Evolutionary conservation across 1,284 basidiomycete species (phyloP).

Genomic region (Abortiporus biennis): DNA sequence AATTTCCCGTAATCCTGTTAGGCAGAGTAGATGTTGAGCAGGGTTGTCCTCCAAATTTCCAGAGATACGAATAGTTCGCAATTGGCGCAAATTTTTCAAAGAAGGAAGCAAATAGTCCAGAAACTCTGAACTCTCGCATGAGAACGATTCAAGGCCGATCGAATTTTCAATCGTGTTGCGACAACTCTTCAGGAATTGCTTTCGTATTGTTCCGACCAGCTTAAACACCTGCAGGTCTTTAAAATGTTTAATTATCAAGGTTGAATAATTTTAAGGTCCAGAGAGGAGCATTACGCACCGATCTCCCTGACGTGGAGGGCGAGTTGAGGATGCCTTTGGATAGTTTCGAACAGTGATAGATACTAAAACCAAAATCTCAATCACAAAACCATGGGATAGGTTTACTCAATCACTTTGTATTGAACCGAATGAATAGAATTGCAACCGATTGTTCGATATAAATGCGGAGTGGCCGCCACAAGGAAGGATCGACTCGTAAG

Average conservation of each 20-base stretch:
- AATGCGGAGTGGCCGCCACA: conserved; percentile 49
- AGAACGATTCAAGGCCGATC: conserved; percentile 48
- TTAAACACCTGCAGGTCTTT: conserved; percentile 43
- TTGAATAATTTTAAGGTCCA: neutral
- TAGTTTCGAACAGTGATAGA: conserved; percentile 52
- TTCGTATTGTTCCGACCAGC: conserved; percentile 12
- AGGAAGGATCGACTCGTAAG: conserved; percentile 60
- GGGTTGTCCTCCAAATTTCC: conserved; percentile 46
- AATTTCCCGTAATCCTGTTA: conserved; percentile 39
- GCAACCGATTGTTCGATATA: conserved; percentile 55
- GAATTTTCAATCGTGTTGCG: conserved; percentile 39
- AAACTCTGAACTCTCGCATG: conserved; percentile 41
- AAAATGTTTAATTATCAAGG: conserved; percentile 25
- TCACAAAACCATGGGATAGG: neutral
- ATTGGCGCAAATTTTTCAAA: conserved; percentile 35
- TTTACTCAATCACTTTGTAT: conserved; percentile 36
- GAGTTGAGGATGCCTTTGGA: conserved; percentile 44
- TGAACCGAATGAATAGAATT: conserved; percentile 46
- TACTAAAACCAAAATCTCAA: conserved; percentile 23
- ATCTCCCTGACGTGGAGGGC: conserved; percentile 54
- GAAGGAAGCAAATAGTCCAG: conserved; percentile 41
- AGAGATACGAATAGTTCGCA: conserved; percentile 42
- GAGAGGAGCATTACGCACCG: conserved; percentile 33
- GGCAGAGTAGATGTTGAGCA: conserved; percentile 33
- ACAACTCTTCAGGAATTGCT: conserved; percentile 41